phyloP scores from a whole-genome alignment of 2,329 filamentous ascomycete species.

The Penicillium sp. region DNA sequence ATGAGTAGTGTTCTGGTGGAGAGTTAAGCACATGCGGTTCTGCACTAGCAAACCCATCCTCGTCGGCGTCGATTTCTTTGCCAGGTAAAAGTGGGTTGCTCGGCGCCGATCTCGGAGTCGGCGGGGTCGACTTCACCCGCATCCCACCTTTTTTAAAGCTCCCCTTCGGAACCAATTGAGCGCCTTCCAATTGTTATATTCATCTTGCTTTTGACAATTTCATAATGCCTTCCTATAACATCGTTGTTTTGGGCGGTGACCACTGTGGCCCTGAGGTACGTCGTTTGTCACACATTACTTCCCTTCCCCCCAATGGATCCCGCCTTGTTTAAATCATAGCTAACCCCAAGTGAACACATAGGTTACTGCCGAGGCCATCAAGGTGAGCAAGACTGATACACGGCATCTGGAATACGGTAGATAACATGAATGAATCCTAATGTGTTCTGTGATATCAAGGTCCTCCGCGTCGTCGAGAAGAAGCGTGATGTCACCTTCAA shows the following conservation, averaged over 20 bases:
- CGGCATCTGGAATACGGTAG: not conserved
- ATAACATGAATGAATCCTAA: slow-evolving; percentile 5
- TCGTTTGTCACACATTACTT: slow-evolving; percentile 7
- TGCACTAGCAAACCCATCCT: not conserved
- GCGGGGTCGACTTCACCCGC: slow-evolving; percentile 30
- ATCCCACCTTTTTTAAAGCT: slow-evolving; percentile 28
- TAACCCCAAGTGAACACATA: slow-evolving; percentile 36
- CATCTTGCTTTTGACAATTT: slow-evolving; percentile 2
- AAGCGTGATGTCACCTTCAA: slow-evolving; percentile 78
- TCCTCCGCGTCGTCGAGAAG: slow-evolving; percentile 78
- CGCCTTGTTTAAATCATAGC: slow-evolving; percentile 10
- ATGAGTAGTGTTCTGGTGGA: not conserved
- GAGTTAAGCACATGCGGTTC: too few species aligned
- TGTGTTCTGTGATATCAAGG: slow-evolving; percentile 50
- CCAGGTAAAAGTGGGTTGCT: slow-evolving; percentile 13
- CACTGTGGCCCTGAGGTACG: slow-evolving; percentile 84
- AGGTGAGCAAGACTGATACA: slow-evolving; percentile 58
- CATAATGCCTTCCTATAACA: slow-evolving; percentile 72
- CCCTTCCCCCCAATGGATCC: slow-evolving; percentile 6
- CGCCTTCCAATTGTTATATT: slow-evolving; percentile 18
- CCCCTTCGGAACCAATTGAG: slow-evolving; percentile 21
- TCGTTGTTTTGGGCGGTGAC: slow-evolving; percentile 82
- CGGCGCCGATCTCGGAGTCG: slow-evolving; percentile 31
- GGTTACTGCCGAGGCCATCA: slow-evolving; percentile 84
- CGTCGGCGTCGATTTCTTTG: slow-evolving; percentile 5